Evolutionary conservation across 306 rosid species (phyloP).

Genomic region (Sesbania bispinosa): DNA sequence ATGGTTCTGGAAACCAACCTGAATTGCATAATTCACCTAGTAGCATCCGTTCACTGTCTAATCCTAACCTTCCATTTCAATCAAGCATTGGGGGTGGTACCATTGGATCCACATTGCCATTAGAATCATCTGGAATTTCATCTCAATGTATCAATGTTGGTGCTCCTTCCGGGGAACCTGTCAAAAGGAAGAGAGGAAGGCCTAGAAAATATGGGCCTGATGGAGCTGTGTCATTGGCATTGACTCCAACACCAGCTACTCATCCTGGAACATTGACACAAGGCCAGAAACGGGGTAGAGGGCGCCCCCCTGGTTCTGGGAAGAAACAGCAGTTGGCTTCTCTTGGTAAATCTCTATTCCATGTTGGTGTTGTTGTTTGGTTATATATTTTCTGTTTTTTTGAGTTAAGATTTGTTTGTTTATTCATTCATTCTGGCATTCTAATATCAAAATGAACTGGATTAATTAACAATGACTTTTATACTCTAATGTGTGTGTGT

Average conservation of each 20-base stretch:
- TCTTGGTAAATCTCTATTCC: conserved; percentile 50
- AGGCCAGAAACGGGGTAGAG: conserved; percentile 75
- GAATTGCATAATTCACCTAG: conserved; percentile 49
- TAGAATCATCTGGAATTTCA: conserved; percentile 64
- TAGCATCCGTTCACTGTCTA: conserved; percentile 56
- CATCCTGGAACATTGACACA: conserved; percentile 50
- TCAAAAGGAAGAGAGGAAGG: conserved; percentile 92
- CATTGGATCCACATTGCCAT: conserved; percentile 65
- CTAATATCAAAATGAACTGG: neutral
- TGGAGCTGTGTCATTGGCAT: conserved; percentile 78
- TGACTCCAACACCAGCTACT: conserved; percentile 60
- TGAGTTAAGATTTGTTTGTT: neutral
- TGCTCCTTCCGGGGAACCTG: conserved; percentile 52
- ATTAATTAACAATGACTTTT: neutral
- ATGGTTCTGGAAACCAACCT: conserved; percentile 62
- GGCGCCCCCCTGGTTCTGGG: conserved; percentile 93
- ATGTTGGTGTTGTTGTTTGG: neutral
- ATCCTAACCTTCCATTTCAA: conserved; percentile 65
- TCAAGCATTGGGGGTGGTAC: conserved; percentile 53
- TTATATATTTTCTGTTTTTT: neutral
- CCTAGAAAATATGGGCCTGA: conserved; percentile 93
- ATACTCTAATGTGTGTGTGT: neutral
- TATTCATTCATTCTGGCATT: neutral
- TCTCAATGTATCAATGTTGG: conserved; percentile 69
- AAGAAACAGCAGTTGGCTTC: conserved; percentile 91